A percentile compares a stretch with the other conserved stretches of the same genome.
These are phyloP conservation scores for Jaltomata sinuosa DNA, from an alignment of 257 asterid genomes.

Conservation along the genomic window DNA sequence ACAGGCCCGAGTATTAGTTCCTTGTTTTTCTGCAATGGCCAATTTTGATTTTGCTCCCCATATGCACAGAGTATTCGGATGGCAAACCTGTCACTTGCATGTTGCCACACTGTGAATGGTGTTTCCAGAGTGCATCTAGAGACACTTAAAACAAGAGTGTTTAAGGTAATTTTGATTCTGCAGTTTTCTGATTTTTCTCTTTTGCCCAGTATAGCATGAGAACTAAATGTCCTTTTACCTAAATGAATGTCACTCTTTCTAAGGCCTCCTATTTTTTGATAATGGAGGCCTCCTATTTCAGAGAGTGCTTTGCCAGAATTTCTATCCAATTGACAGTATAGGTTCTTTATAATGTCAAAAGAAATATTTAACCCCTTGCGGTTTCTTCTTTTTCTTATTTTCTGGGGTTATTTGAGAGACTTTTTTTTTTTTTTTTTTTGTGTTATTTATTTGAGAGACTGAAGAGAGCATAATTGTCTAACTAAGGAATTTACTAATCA, in stretches of 20 bases:
- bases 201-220: not conserved
- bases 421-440: too few species aligned
- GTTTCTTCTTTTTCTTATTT: not conserved
- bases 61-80: conserved; percentile 28
- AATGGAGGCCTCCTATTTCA: too few species aligned
- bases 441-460: not conserved
- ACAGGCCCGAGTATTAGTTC: not conserved
- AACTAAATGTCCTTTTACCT: not conserved
- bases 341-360: not conserved
- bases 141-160: conserved; percentile 29
- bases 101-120: conserved; percentile 43
- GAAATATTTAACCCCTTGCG: not conserved
- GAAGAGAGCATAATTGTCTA: not conserved
- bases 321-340: not conserved
- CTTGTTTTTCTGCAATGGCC: not conserved
- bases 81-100: conserved; percentile 45
- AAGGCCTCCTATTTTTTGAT: too few species aligned
- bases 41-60: not conserved
- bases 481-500: not conserved
- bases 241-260: not conserved
- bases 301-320: not conserved
- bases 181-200: not conserved
- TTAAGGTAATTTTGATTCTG: conserved; percentile 24
- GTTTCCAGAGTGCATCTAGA: conserved; percentile 40
- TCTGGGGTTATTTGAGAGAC: not conserved